phyloP scores from a whole-genome alignment of 345 rosid species.

The Euphorbia pulcherrima region DNA sequence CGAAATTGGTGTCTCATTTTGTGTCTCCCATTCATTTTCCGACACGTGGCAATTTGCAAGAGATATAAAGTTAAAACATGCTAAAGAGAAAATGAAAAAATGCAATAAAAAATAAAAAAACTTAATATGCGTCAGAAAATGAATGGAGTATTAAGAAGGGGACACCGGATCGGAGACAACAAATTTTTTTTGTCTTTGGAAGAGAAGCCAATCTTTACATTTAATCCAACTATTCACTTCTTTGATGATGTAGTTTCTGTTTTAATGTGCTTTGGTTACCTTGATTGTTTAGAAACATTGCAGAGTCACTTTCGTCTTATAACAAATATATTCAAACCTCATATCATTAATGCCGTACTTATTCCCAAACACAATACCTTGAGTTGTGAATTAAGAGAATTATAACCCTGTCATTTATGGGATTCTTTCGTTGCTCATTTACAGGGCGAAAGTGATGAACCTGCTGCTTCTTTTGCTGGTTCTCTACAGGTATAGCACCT shows the following conservation, averaged over 20 bases:
- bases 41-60: too few species aligned
- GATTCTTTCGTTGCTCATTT: constrained; percentile 11
- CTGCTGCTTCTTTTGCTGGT: constrained; percentile 61
- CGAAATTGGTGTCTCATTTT: too few species aligned
- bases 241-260: background rate
- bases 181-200: too few species aligned
- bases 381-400: background rate
- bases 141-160: too few species aligned
- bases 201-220: background rate
- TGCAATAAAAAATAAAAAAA: too few species aligned
- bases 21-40: too few species aligned
- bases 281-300: background rate
- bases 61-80: too few species aligned
- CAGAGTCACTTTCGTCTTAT: background rate
- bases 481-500: constrained; percentile 59
- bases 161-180: too few species aligned
- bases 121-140: too few species aligned
- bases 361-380: background rate
- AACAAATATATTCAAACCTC: background rate
- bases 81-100: too few species aligned
- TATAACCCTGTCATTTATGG: constrained; percentile 6
- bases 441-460: constrained; percentile 88
- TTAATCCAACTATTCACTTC: background rate
- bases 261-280: background rate
- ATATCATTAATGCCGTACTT: background rate